Evolutionary conservation across 2,329 filamentous ascomycete species (phyloP), one percentile per base, ranked within the genome.

Genomic region (Nothopassalora personata): DNA sequence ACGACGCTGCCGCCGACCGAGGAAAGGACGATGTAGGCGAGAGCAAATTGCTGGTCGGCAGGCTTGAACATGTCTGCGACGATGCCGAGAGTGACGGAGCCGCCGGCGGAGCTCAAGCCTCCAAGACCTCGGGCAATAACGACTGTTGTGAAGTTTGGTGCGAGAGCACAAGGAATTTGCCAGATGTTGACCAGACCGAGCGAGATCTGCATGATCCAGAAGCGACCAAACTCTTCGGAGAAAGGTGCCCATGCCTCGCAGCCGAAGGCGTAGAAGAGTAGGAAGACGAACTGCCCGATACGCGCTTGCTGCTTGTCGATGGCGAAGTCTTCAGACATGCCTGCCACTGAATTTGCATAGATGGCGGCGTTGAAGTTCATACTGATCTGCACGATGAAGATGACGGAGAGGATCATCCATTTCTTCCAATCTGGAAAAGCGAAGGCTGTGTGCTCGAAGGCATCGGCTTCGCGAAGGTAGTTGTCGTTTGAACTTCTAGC

Each of bases 231-330:
- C 68, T 94, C 90, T 72, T 95, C 90, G 49, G 85, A 89, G 88
- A 90, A 94, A 0, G 90, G 90, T 0, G 90, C 90, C 90, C 90
- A 94, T 0, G 93, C 80, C 73, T 94, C 90, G 72, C 90, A 94
- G 36, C 90, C 90, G 71, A 94, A 92, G 39, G 89, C 90, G 72
- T 95, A 94, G 1, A 86, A 74, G 53, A 94, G 81, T 43, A 95
- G 76, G 76, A 93, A 94, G 62, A 91, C 83, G 76, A 89, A 87
- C 60, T 89, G 88, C 70, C 90, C 90, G 58, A 84, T 82, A 56
- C 89, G 83, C 4, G 86, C 89, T 4, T 82, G 84, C 72, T 90
- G 87, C 30, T 77, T 76, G 61, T 85, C 87, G 61, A 93, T 86
- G 50, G 75, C 65, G 64, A 89, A 94, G 61, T 91, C 81, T 19